phyloP scores from a whole-genome alignment of 2,329 filamentous ascomycete species.

The Drechslerella coelobrocha region DNA sequence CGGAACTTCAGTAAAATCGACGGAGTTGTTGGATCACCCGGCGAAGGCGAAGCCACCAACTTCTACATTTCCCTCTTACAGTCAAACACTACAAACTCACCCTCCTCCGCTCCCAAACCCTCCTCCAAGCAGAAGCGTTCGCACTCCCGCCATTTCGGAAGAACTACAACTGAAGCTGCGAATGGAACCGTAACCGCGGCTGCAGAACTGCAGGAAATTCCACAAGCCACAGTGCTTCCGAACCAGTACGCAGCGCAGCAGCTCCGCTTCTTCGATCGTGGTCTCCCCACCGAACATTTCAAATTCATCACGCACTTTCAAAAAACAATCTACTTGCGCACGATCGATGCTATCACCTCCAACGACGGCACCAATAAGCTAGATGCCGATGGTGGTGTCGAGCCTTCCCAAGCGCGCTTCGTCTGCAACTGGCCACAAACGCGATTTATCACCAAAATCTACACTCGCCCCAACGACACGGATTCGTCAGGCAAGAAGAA shows the following conservation, averaged over 20 bases:
- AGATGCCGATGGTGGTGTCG: slow-evolving; percentile 52
- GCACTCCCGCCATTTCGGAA: slow-evolving; percentile 40
- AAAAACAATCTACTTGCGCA: slow-evolving; percentile 79
- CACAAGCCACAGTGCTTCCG: slow-evolving; percentile 25
- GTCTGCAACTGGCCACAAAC: slow-evolving; percentile 36
- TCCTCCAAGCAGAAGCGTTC: slow-evolving; percentile 25
- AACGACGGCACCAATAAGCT: slow-evolving; percentile 54
- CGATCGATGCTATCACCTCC: slow-evolving; percentile 62
- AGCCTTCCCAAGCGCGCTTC: slow-evolving; percentile 32
- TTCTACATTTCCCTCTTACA: slow-evolving; percentile 39
- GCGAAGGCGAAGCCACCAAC: slow-evolving; percentile 38
- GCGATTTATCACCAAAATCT: slow-evolving; percentile 42
- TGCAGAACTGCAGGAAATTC: slow-evolving; percentile 8
- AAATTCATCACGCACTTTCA: slow-evolving; percentile 93
- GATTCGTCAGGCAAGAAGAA: slow-evolving; percentile 13
- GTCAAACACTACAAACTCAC: slow-evolving; percentile 7
- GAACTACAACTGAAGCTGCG: background rate
- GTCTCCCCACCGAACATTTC: slow-evolving; percentile 81
- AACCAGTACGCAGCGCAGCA: slow-evolving; percentile 65
- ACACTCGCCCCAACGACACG: slow-evolving; percentile 26
- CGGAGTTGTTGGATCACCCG: slow-evolving; percentile 14
- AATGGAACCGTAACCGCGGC: background rate
- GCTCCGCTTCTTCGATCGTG: slow-evolving; percentile 84
- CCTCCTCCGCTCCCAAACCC: background rate
- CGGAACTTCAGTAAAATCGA: slow-evolving; percentile 47